Conservation (phyloP, 2,329 filamentous ascomycete species). For the Hypomyces perniciosus region DNA sequence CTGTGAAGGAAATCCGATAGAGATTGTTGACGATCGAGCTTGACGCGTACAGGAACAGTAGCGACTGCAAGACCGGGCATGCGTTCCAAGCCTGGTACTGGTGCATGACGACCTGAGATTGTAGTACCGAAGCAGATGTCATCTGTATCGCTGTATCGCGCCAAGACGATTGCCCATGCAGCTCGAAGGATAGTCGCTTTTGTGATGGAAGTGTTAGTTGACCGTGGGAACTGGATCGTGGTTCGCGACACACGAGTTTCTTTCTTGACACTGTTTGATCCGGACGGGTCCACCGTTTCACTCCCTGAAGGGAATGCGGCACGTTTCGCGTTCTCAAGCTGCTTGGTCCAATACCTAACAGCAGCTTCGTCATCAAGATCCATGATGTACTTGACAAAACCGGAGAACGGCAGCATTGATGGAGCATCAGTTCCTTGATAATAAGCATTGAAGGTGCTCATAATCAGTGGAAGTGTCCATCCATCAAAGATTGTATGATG, state of each 20-base stretch:
- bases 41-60: conserved; percentile 8
- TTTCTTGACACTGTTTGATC: too few species aligned
- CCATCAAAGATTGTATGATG: conserved; percentile 5
- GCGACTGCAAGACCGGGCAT: conserved; percentile 4
- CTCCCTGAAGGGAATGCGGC: background rate
- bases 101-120: conserved; percentile 2
- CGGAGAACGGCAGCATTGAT: background rate
- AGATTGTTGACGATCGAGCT: background rate
- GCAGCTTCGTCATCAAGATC: background rate
- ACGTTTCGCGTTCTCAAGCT: conserved; percentile 1
- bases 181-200: conserved; percentile 7
- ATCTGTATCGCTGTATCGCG: conserved; percentile 4
- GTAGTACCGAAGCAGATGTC: conserved; percentile 8
- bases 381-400: conserved; percentile 4
- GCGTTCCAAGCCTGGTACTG: conserved; percentile 1
- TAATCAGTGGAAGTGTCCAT: background rate
- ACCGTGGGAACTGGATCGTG: too few species aligned
- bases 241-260: too few species aligned
- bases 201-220: background rate
- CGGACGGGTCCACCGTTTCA: too few species aligned
- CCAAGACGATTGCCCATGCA: conserved; percentile 1
- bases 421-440: conserved; percentile 12
- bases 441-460: background rate
- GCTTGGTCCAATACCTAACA: background rate
- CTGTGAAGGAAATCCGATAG: background rate